Evolutionary conservation across 352 stramenopile species (phyloP).

Genomic region (Pythium sukuiense): DNA sequence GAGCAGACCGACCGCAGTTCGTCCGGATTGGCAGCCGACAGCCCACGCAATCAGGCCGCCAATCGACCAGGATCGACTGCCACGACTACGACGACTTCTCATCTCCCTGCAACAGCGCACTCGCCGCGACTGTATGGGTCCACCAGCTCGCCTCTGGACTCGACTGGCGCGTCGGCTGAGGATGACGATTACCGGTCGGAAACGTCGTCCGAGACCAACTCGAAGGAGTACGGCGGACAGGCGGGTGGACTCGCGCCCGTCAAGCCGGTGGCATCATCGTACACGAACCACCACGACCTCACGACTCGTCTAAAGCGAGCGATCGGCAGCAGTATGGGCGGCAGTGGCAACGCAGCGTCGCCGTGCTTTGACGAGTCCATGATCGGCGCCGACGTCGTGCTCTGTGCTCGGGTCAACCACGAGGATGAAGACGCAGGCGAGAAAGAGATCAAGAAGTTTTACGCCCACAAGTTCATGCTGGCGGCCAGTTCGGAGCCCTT

Average conservation of each 20-base stretch:
- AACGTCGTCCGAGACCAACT: constrained; percentile 57
- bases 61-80: not conserved
- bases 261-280: constrained; percentile 45
- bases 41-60: constrained; percentile 13
- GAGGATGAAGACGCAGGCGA: constrained; percentile 3
- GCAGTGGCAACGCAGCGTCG: constrained; percentile 2
- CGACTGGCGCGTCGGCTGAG: constrained; percentile 53
- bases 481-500: constrained; percentile 82
- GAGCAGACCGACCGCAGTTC: constrained; percentile 31
- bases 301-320: constrained; percentile 58
- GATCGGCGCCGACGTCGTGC: constrained; percentile 70
- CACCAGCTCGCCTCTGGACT: constrained; percentile 52
- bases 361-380: constrained; percentile 54
- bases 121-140: constrained; percentile 22
- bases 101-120: constrained; percentile 2
- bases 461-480: constrained; percentile 82
- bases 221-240: constrained; percentile 22
- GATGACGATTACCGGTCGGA: constrained; percentile 82
- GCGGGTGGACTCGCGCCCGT: constrained; percentile 2
- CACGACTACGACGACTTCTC: not conserved
- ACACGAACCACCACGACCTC: constrained; percentile 68
- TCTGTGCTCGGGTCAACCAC: constrained; percentile 44
- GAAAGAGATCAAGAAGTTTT: constrained; percentile 38
- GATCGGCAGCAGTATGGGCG: constrained; percentile 25
- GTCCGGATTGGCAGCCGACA: constrained; percentile 21